Evolutionary conservation across 352 stramenopile genomes (phyloP), one percentile per base, ranked within the genome.

Genomic region (Pythium dissimile): DNA sequence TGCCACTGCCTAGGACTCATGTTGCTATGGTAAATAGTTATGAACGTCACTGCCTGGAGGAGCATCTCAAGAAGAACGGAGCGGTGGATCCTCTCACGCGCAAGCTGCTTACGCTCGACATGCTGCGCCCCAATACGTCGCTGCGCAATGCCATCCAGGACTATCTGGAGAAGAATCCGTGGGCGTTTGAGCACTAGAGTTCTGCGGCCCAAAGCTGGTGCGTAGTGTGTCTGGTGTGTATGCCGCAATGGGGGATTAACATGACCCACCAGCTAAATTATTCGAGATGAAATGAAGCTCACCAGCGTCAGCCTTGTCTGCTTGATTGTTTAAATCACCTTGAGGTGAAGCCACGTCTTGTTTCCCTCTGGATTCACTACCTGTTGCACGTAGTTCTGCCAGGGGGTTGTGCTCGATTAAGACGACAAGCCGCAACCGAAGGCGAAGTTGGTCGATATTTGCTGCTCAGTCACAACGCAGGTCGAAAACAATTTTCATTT

Each of bases 21-120:
- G 26, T 46, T 54, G 9, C 23, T 28, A n/a, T n/a, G n/a, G n/a
- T 54, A 38, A 27, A 10, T 44, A 70, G 64, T 7, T 89, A 88
- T 41, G 84, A 93, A 62, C 77, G 81, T 18, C 62, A 56, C 8
- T 89, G 68, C 54, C 46, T 93, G 8, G 81, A 93, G 49, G 69
- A 88, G 39, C 84, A 93, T 53, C 44, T 93, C 24, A 69, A 66
- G 16, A 74, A 69, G 26, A 89, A 89, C 60, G 81, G 77, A 34
- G 63, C 76, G 1, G 66, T 92, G 24, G 84, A 93, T 50, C 84
- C 84, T 38, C 61, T 93, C 13, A 92, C 84, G 30, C 72, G 84
- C 37, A 67, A 86, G 60, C 59, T 54, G 11, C 69, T 93, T 18
- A 88, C 77, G 54, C 43, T 75, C 30, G 73, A 87, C 35, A 89